phyloP scores from a whole-genome alignment of 345 rosid species.

The Euphorbia pulcherrima region DNA sequence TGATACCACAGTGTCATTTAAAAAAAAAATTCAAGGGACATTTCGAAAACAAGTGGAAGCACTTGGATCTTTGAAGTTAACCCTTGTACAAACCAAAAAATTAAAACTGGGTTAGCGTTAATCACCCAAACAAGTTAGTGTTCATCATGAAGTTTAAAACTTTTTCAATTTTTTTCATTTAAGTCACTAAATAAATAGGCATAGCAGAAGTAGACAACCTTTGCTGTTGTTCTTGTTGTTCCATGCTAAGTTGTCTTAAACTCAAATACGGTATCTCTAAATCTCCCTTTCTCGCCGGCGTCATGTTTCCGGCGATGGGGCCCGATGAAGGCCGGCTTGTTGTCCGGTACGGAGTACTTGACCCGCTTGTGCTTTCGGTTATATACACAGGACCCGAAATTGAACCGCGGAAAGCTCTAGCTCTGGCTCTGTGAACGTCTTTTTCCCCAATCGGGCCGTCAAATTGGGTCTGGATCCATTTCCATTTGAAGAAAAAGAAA shows the following conservation, averaged over 20 bases:
- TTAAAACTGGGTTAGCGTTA: not conserved
- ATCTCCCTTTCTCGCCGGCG: conserved; percentile 46
- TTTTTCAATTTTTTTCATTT: not conserved
- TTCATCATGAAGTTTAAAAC: not conserved
- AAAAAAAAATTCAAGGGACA: too few relatives aligned
- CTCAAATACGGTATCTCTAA: conserved; percentile 60
- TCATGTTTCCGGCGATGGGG: conserved; percentile 58
- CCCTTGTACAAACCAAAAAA: too few relatives aligned
- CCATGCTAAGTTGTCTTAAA: conserved; percentile 73
- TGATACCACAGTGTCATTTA: too few relatives aligned
- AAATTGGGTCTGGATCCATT: conserved; percentile 27
- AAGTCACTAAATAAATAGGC: conserved; percentile 30
- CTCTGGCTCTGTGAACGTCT: conserved; percentile 46
- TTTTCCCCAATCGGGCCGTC: not conserved
- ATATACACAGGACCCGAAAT: conserved; percentile 67
- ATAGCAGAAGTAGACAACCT: conserved; percentile 47
- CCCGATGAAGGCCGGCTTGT: conserved; percentile 54
- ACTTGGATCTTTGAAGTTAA: too few relatives aligned
- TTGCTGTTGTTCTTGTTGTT: conserved; percentile 40
- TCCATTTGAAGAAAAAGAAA: conserved; percentile 60
- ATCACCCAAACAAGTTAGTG: not conserved
- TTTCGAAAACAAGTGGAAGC: too few relatives aligned
- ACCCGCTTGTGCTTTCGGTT: conserved; percentile 67
- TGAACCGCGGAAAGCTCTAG: conserved; percentile 43
- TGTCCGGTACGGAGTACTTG: conserved; percentile 53